These are phyloP conservation scores for Beauveria sp. DNA, from an alignment of 2,329 filamentous ascomycete species.

Conservation along the genomic window DNA sequence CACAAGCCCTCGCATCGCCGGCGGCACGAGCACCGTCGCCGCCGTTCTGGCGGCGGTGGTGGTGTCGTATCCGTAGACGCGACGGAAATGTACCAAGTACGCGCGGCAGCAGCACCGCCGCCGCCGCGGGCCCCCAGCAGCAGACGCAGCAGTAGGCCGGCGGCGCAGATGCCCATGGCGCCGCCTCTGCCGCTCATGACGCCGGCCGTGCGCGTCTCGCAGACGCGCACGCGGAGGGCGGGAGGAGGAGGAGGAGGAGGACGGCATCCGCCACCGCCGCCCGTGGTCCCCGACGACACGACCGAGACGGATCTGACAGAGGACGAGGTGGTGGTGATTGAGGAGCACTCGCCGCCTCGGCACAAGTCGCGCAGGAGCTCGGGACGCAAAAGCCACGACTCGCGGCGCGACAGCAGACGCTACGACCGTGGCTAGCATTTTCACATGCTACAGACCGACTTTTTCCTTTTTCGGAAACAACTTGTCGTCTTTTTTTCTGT, in stretches of 20 bases:
- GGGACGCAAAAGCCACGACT: background rate
- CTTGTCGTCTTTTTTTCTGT: no score
- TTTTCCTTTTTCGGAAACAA: no score
- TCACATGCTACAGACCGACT: no score
- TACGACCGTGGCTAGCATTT: background rate
- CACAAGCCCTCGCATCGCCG: constrained; percentile 9
- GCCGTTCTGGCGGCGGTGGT: background rate
- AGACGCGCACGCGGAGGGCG: background rate
- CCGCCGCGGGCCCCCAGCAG: constrained; percentile 14
- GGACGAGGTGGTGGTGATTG: constrained; percentile 32
- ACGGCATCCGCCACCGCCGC: background rate
- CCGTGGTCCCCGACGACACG: background rate
- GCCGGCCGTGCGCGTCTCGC: background rate
- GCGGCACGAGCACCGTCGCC: background rate
- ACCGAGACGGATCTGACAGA: constrained; percentile 20
- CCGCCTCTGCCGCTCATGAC: background rate
- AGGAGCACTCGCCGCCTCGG: constrained; percentile 26
- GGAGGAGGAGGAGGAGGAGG: no score
- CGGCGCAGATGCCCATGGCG: background rate
- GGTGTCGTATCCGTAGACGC: constrained; percentile 11
- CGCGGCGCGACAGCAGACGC: constrained; percentile 3
- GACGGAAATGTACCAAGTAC: constrained; percentile 23
- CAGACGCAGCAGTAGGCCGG: background rate
- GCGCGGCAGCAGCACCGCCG: constrained; percentile 13
- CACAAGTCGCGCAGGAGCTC: constrained; percentile 11